Evolutionary conservation across 345 rosid genomes (phyloP), one percentile per base, ranked within the genome.

Genomic region (Geranium brycei): DNA sequence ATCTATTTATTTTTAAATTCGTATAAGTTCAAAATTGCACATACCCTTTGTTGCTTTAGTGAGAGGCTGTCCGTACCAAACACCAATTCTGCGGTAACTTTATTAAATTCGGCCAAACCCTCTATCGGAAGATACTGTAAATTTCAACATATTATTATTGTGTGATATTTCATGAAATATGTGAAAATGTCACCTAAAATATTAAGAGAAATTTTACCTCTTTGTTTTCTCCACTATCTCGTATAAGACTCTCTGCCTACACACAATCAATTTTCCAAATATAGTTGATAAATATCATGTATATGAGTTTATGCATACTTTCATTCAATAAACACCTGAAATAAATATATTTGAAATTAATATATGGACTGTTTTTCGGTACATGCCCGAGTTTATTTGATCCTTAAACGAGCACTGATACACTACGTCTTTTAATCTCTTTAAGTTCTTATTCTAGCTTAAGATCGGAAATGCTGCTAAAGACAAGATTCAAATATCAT

Each of bases 91-190:
- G 96, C 99, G 38, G 99, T 93, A 62, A 72, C 95, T 77, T 86
- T 90, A 66, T 90, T 93, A 75, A 93, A 93, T 62, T 88, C 84
- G 1, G 87, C 96, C 82, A 93, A 72, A 16, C 99, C 99, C 75
- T 93, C 97, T 16, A 93, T 93, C 17, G 99, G 87, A 4, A 93
- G 91, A 77, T 93, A 93, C 99, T 93, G 77, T 81, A n/a, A 63
- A 64, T 17, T 57, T 23, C 68, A 69, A 59, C 18, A 68, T 35
- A 35, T 4, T 23, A 23, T 23, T 23, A 23, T 23, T 2, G 2
- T 23, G 28, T 23, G n/a, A 71, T 62, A 18, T 19, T 16, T 0
- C 14, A 40, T 65, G 0, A 69, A 64, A 15, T 14, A n/a, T 15
- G 23, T 35, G 13, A 2, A 58, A 15, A 58, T 14, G 14, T 47